These are phyloP conservation scores for Dichotomopilus funicola DNA, from an alignment of 2,329 filamentous ascomycete genomes.

Conservation along the genomic window DNA sequence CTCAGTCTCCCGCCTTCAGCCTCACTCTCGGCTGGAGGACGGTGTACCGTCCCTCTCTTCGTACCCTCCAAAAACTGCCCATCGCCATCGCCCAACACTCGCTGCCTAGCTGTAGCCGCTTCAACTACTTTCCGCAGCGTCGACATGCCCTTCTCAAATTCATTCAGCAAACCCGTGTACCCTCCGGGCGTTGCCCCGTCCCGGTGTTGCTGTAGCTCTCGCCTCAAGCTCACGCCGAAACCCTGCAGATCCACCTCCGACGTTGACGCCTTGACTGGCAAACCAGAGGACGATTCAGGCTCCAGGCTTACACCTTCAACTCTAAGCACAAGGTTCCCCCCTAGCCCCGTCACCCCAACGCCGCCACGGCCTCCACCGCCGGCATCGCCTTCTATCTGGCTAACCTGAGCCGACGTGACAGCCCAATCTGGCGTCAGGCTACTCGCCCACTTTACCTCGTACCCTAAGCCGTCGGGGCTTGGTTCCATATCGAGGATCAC, in stretches of 20 bases:
- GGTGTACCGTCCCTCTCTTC: not conserved
- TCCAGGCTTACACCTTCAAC: constrained; percentile 48
- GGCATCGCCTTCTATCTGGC: constrained; percentile 33
- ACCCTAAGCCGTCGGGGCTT: constrained; percentile 34
- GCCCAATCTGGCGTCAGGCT: constrained; percentile 71
- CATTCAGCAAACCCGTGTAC: constrained; percentile 45
- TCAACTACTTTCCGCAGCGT: constrained; percentile 48
- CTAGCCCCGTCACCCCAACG: constrained; percentile 26
- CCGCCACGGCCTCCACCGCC: constrained; percentile 22
- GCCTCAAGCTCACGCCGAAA: constrained; percentile 27
- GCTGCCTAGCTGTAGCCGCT: constrained; percentile 41
- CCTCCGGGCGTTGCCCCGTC: constrained; percentile 33
- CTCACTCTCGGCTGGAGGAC: not conserved
- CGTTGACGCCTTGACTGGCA: constrained; percentile 16
- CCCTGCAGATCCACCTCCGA: constrained; percentile 22
- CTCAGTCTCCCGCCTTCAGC: no score
- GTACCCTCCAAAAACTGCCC: not conserved
- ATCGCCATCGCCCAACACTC: constrained; percentile 8
- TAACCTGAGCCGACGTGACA: constrained; percentile 42
- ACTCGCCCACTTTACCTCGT: constrained; percentile 59
- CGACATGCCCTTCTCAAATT: constrained; percentile 53
- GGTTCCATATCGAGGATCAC: constrained; percentile 51
- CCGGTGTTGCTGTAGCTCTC: constrained; percentile 25
- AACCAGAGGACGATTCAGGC: constrained; percentile 5
- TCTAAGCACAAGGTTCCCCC: constrained; percentile 47